Base-by-base conservation (phyloP, 495 filamentous ascomycete genomes). In the Oidiodendron maius region DNA sequence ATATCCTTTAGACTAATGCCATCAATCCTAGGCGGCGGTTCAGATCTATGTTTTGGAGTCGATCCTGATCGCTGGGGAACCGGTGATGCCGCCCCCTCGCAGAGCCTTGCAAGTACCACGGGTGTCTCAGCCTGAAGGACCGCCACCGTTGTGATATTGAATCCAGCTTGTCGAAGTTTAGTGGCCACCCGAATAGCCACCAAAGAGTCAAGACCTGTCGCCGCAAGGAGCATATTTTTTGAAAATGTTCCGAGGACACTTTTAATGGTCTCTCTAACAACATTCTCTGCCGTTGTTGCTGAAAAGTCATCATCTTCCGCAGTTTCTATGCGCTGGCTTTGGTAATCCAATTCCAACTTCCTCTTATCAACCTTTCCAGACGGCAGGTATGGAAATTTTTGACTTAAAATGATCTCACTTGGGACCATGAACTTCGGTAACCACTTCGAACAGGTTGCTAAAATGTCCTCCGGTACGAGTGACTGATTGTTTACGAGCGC, bases 301-400 rank as follows among this genome's bases (percentile, higher is more conserved):
- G 44, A 40, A 23, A 22, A n/a, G 37, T 68, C 61, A 4, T 52
- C 52, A 28, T 64, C 63, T 13, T 56, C 15, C 3, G 55, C 52
- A 1, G 55, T 38, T 9, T 43, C 30, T 4, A 48, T 34, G 18
- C 52, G 39, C 42, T 10, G 56, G 17, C 48, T 58, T 13, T 60
- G 39, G 59, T 84, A 90, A 9, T 81, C 67, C 3, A 65, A 61
- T 32, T 81, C 70, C n/a, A 94, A 58, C 2, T 61, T 58, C 52
- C 80, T 84, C 41, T 80, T 75, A 55, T 95, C 82, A 3, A 86
- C 68, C 50, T 95, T 95, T 2, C 88, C 88, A 0, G 86, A 89
- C n/a, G 86, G 63, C 12, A 91, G 65, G 21, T 78, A 75, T 1
- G 88, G 89, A 18, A 91, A 77, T 20, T 74, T 65, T 11, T 67